Evolutionary conservation across 208 protist species (phyloP).

Genomic region (Vickermania ingenoplastis): DNA sequence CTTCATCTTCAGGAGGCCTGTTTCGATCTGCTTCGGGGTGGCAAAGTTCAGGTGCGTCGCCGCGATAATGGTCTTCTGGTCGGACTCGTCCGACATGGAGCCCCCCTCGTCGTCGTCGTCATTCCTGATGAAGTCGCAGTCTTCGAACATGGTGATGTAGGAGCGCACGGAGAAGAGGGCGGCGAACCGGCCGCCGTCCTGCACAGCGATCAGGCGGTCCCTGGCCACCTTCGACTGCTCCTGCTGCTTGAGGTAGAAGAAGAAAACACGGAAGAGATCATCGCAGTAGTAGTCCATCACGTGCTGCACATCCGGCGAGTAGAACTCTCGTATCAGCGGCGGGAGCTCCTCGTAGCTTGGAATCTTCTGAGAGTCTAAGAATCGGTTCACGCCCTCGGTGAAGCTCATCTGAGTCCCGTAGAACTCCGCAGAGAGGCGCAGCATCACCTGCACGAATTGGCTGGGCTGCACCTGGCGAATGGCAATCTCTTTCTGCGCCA

Average conservation of each 20-base stretch:
- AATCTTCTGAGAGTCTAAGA: conserved; percentile 29
- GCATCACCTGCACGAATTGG: conserved; percentile 72
- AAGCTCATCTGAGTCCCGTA: conserved; percentile 23
- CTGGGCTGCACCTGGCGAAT: conserved; percentile 42
- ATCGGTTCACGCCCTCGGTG: conserved; percentile 31
- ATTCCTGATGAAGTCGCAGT: conserved; percentile 49
- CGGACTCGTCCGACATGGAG: neutral
- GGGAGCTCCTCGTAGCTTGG: conserved; percentile 11
- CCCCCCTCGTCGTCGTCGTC: neutral
- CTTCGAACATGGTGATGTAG: conserved; percentile 52
- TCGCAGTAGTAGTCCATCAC: conserved; percentile 61
- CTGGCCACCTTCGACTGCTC: conserved; percentile 22
- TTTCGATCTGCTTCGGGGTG: conserved; percentile 3
- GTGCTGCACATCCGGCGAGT: conserved; percentile 29
- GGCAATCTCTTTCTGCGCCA: conserved; percentile 67
- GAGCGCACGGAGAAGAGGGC: conserved; percentile 30
- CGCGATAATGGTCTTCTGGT: conserved; percentile 3
- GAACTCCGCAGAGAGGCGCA: conserved; percentile 36
- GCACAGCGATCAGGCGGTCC: conserved; percentile 29
- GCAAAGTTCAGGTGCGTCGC: neutral
- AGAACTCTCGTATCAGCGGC: conserved; percentile 20
- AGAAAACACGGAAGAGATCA: conserved; percentile 62
- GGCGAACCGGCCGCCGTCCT: conserved; percentile 60
- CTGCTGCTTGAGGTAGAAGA: conserved; percentile 76
- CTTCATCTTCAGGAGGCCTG: neutral